Evolutionary conservation across 768 basidiomycete genomes (phyloP).

Genomic region (Tulasnella sp.): DNA sequence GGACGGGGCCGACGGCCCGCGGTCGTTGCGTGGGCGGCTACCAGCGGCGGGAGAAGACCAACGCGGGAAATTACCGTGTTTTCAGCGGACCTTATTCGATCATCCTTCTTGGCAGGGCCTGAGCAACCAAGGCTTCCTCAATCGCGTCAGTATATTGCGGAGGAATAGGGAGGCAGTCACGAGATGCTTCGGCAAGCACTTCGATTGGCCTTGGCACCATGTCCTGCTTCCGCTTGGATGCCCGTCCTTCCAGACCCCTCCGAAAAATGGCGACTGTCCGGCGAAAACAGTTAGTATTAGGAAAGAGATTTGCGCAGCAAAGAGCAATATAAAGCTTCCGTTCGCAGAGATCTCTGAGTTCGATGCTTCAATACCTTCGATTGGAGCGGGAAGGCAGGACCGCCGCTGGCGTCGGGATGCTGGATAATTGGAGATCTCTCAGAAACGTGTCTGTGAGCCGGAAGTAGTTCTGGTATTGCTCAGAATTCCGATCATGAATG

Average conservation of each 20-base stretch:
- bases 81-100: neutral
- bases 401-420: neutral
- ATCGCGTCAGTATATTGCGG: neutral
- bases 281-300: neutral
- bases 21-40: neutral
- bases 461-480: too few relatives aligned
- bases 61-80: neutral
- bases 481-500: too few relatives aligned
- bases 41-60: neutral
- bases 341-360: too few relatives aligned
- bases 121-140: neutral
- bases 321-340: neutral
- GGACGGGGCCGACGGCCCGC: neutral
- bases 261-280: neutral
- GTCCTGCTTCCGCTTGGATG: neutral
- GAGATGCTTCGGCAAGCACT: neutral
- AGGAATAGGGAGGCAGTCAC: neutral
- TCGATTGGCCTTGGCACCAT: neutral
- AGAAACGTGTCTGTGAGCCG: too few relatives aligned
- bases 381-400: too few relatives aligned
- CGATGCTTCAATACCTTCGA: too few relatives aligned
- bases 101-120: neutral
- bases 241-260: neutral
- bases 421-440: neutral
- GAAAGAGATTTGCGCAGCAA: neutral